Evolutionary conservation across 2,329 filamentous ascomycete genomes (phyloP).

Genomic region (Ceratocystis papillata): DNA sequence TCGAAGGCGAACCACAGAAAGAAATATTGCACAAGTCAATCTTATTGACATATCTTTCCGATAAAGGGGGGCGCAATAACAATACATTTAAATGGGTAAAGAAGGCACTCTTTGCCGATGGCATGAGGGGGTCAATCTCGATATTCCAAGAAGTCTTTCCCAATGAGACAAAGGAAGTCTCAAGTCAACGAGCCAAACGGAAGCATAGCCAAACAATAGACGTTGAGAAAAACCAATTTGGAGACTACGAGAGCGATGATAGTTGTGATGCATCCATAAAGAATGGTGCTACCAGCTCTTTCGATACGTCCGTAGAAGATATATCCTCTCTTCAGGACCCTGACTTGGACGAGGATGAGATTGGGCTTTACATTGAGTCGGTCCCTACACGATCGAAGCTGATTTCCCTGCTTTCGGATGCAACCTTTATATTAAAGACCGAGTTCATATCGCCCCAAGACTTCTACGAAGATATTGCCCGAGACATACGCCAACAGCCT

Average conservation of each 20-base stretch:
- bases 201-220: conserved; percentile 42
- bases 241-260: conserved; percentile 39
- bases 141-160: conserved; percentile 57
- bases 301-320: not conserved
- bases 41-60: conserved; percentile 48
- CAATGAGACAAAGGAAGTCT: conserved; percentile 44
- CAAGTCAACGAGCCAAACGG: conserved; percentile 38
- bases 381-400: conserved; percentile 52
- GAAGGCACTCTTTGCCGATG: conserved; percentile 58
- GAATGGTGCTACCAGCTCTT: not conserved
- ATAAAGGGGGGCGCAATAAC: conserved; percentile 37
- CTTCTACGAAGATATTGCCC: conserved; percentile 49
- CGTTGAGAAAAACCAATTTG: conserved; percentile 49
- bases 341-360: conserved; percentile 19
- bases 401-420: conserved; percentile 45
- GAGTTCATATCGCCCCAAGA: conserved; percentile 37
- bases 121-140: conserved; percentile 40
- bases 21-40: conserved; percentile 43
- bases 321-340: conserved; percentile 13
- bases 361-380: conserved; percentile 39
- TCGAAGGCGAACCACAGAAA: conserved; percentile 26
- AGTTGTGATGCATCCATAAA: conserved; percentile 28
- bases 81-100: conserved; percentile 45
- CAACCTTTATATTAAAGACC: conserved; percentile 38
- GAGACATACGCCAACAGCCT: conserved; percentile 31